A percentile compares a stretch with the other conserved stretches of the same genome.
phyloP scores from a whole-genome alignment of 2,329 filamentous ascomycete species.

The Acrodontium crateriforme region DNA sequence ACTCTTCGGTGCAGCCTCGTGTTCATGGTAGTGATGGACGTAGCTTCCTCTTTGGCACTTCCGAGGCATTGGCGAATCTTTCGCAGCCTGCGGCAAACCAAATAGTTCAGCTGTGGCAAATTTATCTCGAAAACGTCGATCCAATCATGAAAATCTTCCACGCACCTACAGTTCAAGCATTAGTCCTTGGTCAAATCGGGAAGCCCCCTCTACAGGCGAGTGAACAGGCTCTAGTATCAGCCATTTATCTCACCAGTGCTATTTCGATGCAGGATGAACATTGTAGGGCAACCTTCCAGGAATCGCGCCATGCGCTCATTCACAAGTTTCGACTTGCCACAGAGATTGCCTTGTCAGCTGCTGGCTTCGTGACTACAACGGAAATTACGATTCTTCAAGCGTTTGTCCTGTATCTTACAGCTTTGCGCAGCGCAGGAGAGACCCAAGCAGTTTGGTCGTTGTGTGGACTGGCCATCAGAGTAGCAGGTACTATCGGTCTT shows the following conservation, averaged over 20 bases:
- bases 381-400: conserved; percentile 17
- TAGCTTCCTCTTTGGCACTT: conserved; percentile 12
- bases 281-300: conserved; percentile 12
- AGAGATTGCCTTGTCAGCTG: conserved; percentile 13
- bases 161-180: conserved; percentile 52
- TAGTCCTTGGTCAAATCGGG: conserved; percentile 47
- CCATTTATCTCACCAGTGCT: conserved; percentile 21
- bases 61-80: not conserved
- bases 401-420: conserved; percentile 16
- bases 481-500: conserved; percentile 30
- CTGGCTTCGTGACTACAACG: conserved; percentile 16
- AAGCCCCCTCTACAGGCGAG: conserved; percentile 41
- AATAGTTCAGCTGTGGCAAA: conserved; percentile 60
- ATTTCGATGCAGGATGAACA: conserved; percentile 19
- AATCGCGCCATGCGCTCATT: conserved; percentile 11
- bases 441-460: conserved; percentile 13
- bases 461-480: conserved; percentile 26
- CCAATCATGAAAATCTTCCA: conserved; percentile 61
- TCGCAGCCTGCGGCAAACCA: conserved; percentile 14
- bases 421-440: conserved; percentile 12
- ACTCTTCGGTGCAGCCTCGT: too few relatives aligned
- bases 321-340: conserved; percentile 13
- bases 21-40: conserved; percentile 3
- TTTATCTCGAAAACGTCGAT: conserved; percentile 61
- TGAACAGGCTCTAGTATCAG: conserved; percentile 20